Evolutionary conservation across 2,329 filamentous ascomycete genomes (phyloP).

Genomic region (Diatrype stigma): DNA sequence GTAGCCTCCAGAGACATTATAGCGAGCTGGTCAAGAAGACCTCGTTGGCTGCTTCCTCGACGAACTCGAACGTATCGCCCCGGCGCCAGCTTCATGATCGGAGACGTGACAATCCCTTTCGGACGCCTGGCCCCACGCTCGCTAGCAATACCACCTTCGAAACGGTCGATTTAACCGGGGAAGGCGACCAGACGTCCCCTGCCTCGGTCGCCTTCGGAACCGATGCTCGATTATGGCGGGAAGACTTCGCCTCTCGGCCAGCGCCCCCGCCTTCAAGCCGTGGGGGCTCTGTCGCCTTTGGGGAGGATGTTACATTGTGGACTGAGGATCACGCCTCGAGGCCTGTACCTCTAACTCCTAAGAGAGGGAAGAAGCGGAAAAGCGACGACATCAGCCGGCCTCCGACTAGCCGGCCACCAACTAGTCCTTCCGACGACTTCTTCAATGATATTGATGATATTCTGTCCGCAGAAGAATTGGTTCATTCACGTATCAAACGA

Average conservation of each 20-base stretch:
- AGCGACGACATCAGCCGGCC: slow-evolving; percentile 41
- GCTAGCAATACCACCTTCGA: slow-evolving; percentile 26
- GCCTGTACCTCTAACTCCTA: slow-evolving; percentile 31
- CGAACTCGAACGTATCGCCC: slow-evolving; percentile 20
- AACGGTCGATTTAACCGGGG: slow-evolving; percentile 31
- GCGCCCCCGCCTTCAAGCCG: slow-evolving; percentile 19
- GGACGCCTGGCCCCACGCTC: slow-evolving; percentile 23
- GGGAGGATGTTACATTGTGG: slow-evolving; percentile 34
- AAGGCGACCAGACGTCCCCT: slow-evolving; percentile 21
- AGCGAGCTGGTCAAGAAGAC: slow-evolving; percentile 27
- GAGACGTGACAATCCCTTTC: slow-evolving; percentile 15
- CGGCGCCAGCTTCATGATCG: slow-evolving; percentile 10
- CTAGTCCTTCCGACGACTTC: slow-evolving; percentile 34
- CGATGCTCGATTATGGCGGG: slow-evolving; percentile 18
- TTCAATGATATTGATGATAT: slow-evolving; percentile 53
- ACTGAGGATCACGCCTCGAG: slow-evolving; percentile 37
- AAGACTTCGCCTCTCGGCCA: slow-evolving; percentile 29
- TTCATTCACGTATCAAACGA: slow-evolving; percentile 28
- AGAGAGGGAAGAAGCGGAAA: slow-evolving; percentile 48
- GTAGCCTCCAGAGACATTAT: slow-evolving; percentile 33
- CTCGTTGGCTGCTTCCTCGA: slow-evolving; percentile 2
- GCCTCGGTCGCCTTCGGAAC: slow-evolving; percentile 20
- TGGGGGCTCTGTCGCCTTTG: slow-evolving; percentile 19
- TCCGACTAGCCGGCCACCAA: slow-evolving; percentile 10
- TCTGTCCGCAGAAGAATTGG: slow-evolving; percentile 25